A percentile compares a stretch with the other conserved stretches of the same genome.
Evolutionary conservation across 2,329 filamentous ascomycete species (phyloP).

Genomic region (Ceratocystis eucalypticola): DNA sequence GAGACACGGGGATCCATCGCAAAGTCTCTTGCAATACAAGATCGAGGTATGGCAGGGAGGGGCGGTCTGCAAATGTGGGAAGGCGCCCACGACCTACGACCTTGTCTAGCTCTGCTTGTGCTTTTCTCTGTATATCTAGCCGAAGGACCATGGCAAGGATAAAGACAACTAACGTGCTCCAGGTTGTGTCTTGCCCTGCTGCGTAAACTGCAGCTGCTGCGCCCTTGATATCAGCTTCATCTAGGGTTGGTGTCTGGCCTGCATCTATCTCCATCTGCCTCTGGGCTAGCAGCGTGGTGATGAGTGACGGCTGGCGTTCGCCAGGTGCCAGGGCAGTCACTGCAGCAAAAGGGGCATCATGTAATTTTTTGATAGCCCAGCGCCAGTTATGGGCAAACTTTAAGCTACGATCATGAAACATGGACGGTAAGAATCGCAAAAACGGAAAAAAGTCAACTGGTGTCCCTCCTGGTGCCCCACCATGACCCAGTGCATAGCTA

Average conservation of each 20-base stretch:
- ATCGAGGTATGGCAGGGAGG: slow-evolving; percentile 32
- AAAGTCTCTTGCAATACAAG: slow-evolving; percentile 35
- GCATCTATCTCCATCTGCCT: slow-evolving; percentile 26
- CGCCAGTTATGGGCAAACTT: slow-evolving; percentile 25
- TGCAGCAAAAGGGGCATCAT: slow-evolving; percentile 32
- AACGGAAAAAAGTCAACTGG: slow-evolving; percentile 30
- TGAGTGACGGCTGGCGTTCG: slow-evolving; percentile 27
- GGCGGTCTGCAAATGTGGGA: slow-evolving; percentile 34
- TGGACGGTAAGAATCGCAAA: slow-evolving; percentile 29
- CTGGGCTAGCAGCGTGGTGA: slow-evolving; percentile 31
- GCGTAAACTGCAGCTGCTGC: slow-evolving; percentile 34
- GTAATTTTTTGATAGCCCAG: slow-evolving; percentile 29
- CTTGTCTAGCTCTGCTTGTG: slow-evolving; percentile 30
- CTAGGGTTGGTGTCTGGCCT: slow-evolving; percentile 29
- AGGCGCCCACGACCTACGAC: slow-evolving; percentile 31
- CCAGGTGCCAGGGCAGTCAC: slow-evolving; percentile 25
- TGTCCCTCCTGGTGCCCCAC: slow-evolving; percentile 26
- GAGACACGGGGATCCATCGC: slow-evolving; percentile 34
- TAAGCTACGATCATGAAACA: slow-evolving; percentile 27
- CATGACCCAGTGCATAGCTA: slow-evolving; percentile 24
- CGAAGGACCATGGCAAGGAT: slow-evolving; percentile 33
- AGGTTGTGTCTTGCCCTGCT: slow-evolving; percentile 32
- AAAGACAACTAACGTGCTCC: slow-evolving; percentile 31
- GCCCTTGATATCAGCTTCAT: slow-evolving; percentile 32
- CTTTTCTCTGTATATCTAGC: slow-evolving; percentile 32